phyloP scores from a whole-genome alignment of 129 eudicot species.

The Helichrysum umbraculigerum region DNA sequence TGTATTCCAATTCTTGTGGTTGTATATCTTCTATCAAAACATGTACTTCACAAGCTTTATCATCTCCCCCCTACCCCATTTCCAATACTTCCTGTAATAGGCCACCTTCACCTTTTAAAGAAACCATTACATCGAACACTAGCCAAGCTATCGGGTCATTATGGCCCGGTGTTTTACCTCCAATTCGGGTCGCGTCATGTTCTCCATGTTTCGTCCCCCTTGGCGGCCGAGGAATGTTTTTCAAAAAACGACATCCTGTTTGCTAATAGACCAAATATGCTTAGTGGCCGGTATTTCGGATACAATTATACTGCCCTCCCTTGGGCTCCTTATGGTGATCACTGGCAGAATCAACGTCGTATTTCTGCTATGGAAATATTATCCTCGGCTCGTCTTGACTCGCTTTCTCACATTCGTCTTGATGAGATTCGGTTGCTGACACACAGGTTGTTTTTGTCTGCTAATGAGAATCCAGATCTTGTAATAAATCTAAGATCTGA shows the following conservation, averaged over 20 bases:
- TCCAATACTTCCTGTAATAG: conserved; percentile 47
- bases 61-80: conserved; percentile 53
- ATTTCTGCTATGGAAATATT: conserved; percentile 44
- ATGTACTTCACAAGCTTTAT: conserved; percentile 33
- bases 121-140: conserved; percentile 41
- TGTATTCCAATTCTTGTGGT: conserved; percentile 4
- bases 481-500: conserved; percentile 35
- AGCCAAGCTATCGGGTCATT: conserved; percentile 23
- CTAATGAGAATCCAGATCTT: conserved; percentile 1
- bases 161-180: conserved; percentile 45
- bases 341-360: conserved; percentile 53
- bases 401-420: conserved; percentile 36
- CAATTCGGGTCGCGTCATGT: conserved; percentile 39
- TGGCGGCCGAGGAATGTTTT: conserved; percentile 59
- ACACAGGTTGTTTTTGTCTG: conserved; percentile 9
- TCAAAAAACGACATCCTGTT: conserved; percentile 55
- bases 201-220: conserved; percentile 48
- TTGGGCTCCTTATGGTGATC: conserved; percentile 57
- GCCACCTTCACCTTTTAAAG: conserved; percentile 59
- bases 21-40: conserved; percentile 31
- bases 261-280: conserved; percentile 48
- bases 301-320: conserved; percentile 39
- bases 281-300: conserved; percentile 42
- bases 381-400: conserved; percentile 44
- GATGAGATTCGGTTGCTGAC: conserved; percentile 23